A percentile compares a stretch with the other conserved stretches of the same genome.
phyloP scores from a whole-genome alignment of 2,329 filamentous ascomycete species.

The Botrytis cinerea region DNA sequence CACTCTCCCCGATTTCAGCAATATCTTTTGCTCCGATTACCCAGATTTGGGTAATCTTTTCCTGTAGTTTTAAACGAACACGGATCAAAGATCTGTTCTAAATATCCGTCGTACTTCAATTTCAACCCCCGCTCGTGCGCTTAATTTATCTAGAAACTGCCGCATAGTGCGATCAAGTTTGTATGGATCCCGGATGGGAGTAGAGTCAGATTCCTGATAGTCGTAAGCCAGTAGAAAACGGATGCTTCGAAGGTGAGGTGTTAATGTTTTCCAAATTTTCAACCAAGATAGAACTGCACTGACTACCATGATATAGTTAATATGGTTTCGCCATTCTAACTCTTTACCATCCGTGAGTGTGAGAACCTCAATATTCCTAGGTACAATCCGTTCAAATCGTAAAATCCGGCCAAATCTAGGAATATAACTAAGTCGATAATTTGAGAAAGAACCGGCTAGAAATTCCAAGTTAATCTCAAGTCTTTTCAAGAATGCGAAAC shows the following conservation, averaged over 20 bases:
- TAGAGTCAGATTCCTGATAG: not conserved
- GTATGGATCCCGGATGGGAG: not conserved
- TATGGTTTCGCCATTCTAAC: not conserved
- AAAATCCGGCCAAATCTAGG: not conserved
- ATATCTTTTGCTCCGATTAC: not conserved
- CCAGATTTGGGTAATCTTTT: not conserved
- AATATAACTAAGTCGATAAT: not conserved
- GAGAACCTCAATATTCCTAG: not conserved
- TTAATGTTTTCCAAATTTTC: not conserved
- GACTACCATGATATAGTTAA: not conserved
- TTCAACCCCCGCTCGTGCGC: not conserved
- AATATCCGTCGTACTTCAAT: not conserved
- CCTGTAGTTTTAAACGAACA: not conserved
- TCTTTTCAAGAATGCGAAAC: not conserved
- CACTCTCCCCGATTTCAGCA: not conserved
- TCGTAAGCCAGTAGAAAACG: not conserved
- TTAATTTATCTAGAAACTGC: not conserved
- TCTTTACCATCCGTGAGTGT: not conserved
- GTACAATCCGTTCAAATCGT: not conserved
- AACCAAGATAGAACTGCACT: not conserved
- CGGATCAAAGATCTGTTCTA: not conserved
- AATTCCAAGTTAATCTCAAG: slow-evolving; percentile 1
- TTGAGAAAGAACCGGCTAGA: not conserved
- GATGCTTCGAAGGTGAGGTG: not conserved
- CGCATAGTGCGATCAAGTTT: not conserved